phyloP scores from a whole-genome alignment of 306 rosid genomes.

The Vigna mungo region DNA sequence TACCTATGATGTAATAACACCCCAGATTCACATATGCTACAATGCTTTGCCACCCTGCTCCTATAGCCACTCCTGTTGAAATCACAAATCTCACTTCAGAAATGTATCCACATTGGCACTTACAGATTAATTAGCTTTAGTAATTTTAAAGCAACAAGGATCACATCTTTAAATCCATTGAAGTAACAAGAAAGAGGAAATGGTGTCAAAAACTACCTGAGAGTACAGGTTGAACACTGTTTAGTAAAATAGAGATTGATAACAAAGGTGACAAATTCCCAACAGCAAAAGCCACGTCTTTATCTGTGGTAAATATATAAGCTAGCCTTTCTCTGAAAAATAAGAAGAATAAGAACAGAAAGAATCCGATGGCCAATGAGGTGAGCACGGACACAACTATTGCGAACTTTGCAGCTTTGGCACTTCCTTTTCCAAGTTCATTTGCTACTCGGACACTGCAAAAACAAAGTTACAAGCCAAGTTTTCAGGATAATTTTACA shows the following conservation, averaged over 20 bases:
- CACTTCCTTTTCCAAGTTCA: slow-evolving; percentile 67
- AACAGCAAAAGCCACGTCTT: slow-evolving; percentile 52
- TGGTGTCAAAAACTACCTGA: slow-evolving; percentile 47
- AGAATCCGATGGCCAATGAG: slow-evolving; percentile 48
- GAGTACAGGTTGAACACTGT: slow-evolving; percentile 68
- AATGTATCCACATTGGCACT: background rate
- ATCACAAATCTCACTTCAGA: slow-evolving; percentile 18
- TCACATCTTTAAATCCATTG: background rate
- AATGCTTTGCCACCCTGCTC: slow-evolving; percentile 63
- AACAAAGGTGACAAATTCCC: slow-evolving; percentile 60
- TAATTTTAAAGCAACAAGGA: background rate
- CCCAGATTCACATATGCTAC: slow-evolving; percentile 62
- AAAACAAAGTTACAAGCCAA: slow-evolving; percentile 1
- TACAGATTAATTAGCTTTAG: background rate
- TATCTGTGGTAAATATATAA: slow-evolving; percentile 50
- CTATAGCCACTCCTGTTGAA: slow-evolving; percentile 60
- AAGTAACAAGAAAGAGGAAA: background rate
- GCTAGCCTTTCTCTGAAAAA: slow-evolving; percentile 55
- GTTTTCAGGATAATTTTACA: background rate
- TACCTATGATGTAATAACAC: slow-evolving; percentile 58
- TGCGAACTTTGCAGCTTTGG: slow-evolving; percentile 63
- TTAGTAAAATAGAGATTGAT: slow-evolving; percentile 60
- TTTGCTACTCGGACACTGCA: slow-evolving; percentile 67
- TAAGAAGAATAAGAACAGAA: slow-evolving; percentile 55
- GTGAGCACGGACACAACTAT: slow-evolving; percentile 52